Base-by-base conservation (phyloP, 768 basidiomycete genomes). In the Lactifluus volemus region DNA sequence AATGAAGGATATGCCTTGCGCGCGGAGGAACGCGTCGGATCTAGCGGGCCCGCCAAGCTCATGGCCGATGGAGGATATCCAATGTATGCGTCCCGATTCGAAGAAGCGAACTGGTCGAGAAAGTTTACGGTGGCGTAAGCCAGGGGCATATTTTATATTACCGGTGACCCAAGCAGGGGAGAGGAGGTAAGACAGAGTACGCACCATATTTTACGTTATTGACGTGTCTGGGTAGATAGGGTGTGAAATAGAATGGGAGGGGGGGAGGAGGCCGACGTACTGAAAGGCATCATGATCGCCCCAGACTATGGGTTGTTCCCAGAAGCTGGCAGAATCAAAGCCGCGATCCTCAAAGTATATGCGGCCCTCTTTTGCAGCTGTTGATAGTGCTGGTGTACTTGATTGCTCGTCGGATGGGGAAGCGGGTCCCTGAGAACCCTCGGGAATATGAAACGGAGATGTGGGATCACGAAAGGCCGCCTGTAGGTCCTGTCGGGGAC, bases 281-380 rank as follows among this genome's bases (percentile, higher is more conserved):
- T 84, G 84, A 68, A 89, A 88, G 0, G 88, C 75, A 66, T 91
- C 89, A 34, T 86, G 84, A 64, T 90, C 85, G 53, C 89, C 89
- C 88, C 88, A 90, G 0, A 78, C 83, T n/a, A 91, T 80, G 14
- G 73, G 74, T 68, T 90, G 88, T 68, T 89, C 85, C 84, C 84
- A 89, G 58, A 90, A 83, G n/a, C 85, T 86, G 30, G 70, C 65
- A 2, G 81, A 77, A 68, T 89, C 84, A 62, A 82, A 83, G 0
- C 86, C 85, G 17, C 76, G 68, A 64, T 76, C 68, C 30, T 70
- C 65, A 25, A 88, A 69, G 60, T 75, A 75, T 30, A 67, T 65
- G 36, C 73, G 73, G 1, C 81, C 86, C 50, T 78, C 74, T 38
- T 73, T 71, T 9, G 59, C 65, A 48, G 53, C 36, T 25, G 25